phyloP scores from a whole-genome alignment of 2,329 filamentous ascomycete genomes.

The Colletotrichum melonis region DNA sequence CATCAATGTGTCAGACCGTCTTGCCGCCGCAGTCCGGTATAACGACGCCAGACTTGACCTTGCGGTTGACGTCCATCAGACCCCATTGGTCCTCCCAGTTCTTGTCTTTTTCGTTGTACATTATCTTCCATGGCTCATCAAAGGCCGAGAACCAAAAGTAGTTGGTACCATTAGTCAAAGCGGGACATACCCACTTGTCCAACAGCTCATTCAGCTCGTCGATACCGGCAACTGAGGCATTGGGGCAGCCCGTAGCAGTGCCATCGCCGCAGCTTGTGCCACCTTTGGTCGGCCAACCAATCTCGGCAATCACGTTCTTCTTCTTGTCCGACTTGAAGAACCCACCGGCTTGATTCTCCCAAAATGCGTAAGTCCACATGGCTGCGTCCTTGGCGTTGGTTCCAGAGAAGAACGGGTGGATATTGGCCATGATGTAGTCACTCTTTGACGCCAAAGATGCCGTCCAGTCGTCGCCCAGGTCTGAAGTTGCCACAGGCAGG shows the following conservation, averaged over 20 bases:
- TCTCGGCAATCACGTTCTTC: slow-evolving; percentile 88
- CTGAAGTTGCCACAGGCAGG: slow-evolving; percentile 86
- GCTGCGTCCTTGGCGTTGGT: slow-evolving; percentile 76
- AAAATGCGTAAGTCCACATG: slow-evolving; percentile 86
- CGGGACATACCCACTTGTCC: slow-evolving; percentile 84
- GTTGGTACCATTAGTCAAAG: slow-evolving; percentile 83
- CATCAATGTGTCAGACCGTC: slow-evolving; percentile 58
- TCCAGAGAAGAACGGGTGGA: slow-evolving; percentile 95
- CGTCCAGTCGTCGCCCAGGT: slow-evolving; percentile 91
- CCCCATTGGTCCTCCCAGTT: slow-evolving; percentile 98
- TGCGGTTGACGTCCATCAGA: slow-evolving; percentile 85
- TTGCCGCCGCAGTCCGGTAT: slow-evolving; percentile 90
- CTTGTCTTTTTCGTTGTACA: slow-evolving; percentile 74
- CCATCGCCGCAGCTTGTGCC: slow-evolving; percentile 64
- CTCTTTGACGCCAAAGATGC: slow-evolving; percentile 73
- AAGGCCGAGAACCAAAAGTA: slow-evolving; percentile 99
- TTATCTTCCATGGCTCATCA: slow-evolving; percentile 94
- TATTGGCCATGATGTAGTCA: slow-evolving; percentile 95
- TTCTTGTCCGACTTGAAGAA: slow-evolving; percentile 72
- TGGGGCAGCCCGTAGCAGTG: slow-evolving; percentile 60
- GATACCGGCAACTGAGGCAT: slow-evolving; percentile 82
- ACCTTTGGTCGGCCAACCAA: slow-evolving; percentile 88
- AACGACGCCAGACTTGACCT: slow-evolving; percentile 83
- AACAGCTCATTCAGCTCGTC: slow-evolving; percentile 88
- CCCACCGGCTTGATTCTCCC: slow-evolving; percentile 74